Percentiles rank a stretch among this genome's conserved stretches.
phyloP scores from a whole-genome alignment of 2,329 filamentous ascomycete genomes.

The Diaporthe humulicola region DNA sequence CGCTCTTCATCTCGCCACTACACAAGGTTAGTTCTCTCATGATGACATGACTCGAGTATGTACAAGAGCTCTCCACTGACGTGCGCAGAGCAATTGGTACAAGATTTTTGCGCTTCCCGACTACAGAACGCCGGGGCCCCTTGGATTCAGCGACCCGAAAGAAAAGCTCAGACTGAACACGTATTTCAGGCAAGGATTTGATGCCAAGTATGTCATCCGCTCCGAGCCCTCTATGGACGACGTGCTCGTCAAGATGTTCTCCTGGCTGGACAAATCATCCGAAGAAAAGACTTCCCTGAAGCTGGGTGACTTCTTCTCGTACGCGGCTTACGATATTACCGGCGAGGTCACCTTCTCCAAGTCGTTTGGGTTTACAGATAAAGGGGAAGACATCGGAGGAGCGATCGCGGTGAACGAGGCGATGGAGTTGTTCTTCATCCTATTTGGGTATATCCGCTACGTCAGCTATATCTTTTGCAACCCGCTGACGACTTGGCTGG shows the following conservation, averaged over 20 bases:
- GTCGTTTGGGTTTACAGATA: constrained; percentile 44
- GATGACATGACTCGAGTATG: constrained; percentile 46
- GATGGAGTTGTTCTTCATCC: constrained; percentile 43
- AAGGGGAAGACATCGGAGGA: constrained; percentile 47
- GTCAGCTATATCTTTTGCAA: constrained; percentile 47
- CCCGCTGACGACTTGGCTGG: constrained; percentile 46
- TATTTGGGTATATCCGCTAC: constrained; percentile 44
- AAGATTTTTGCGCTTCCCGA: constrained; percentile 54
- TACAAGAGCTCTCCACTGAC: constrained; percentile 53
- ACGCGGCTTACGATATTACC: constrained; percentile 49
- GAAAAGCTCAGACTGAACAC: constrained; percentile 49
- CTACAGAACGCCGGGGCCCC: constrained; percentile 42
- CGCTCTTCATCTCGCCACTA: constrained; percentile 53
- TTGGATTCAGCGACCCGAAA: constrained; percentile 52
- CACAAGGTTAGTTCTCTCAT: constrained; percentile 45
- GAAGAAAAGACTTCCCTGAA: constrained; percentile 38
- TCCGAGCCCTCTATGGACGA: constrained; percentile 39
- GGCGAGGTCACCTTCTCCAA: constrained; percentile 50
- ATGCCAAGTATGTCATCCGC: constrained; percentile 47
- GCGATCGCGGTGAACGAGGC: constrained; percentile 44
- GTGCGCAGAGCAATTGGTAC: constrained; percentile 48
- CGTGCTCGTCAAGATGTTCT: constrained; percentile 38
- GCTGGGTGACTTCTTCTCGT: constrained; percentile 43
- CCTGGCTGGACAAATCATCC: constrained; percentile 41
- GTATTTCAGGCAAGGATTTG: constrained; percentile 49